Base-by-base conservation (phyloP, 768 basidiomycete genomes). In the Sistotremastrum niveocremeum region DNA sequence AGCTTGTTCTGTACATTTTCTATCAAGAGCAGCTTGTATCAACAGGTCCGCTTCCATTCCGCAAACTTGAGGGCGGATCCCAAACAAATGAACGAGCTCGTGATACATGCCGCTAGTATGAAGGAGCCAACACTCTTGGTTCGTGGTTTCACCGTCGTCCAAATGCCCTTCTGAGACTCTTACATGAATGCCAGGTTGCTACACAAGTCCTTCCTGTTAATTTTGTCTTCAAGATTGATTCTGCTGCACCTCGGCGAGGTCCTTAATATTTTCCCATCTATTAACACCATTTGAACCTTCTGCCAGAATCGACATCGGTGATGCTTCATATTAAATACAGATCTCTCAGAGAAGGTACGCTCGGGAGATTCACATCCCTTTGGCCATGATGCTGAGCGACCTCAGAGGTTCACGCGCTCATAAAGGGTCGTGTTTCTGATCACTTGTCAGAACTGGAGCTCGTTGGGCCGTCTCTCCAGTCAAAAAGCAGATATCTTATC, bases 171-270 rank as follows among this genome's bases (percentile, higher is more conserved):
- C 31, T 51, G 40, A 34, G 33, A 20, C n/a, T 52, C 37, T 54
- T 33, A 39, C 6, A 12, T 10, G 46, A 37, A 5, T 47, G 7
- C 12, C 45, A 94, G 91, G 81, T 77, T 4, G 70, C 91, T 12
- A 80, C 84, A 2, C 85, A 86, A 1, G 63, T 66, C 2, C 82
- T 80, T 58, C 76, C 88, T 0, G 79, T 79, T 2, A 78, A 81
- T 51, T 89, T 84, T 57, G 55, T 95, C 38, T 95, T 93, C 62
- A 77, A 76, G 41, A 67, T 91, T n/a, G 73, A 80, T 44, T 81
- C 80, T 7, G 61, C 57, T 11, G 57, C 69, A 20, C 40, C 49
- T 47, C 81, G 81, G 2, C 73, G 75, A 66, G 74, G 82, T 85
- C 45, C 41, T 66, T 57, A 4, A 41, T 31, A 34, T 8, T 51